These are phyloP conservation scores for Cryphonectria radicalis DNA, from an alignment of 2,329 filamentous ascomycete genomes.

Conservation along the genomic window DNA sequence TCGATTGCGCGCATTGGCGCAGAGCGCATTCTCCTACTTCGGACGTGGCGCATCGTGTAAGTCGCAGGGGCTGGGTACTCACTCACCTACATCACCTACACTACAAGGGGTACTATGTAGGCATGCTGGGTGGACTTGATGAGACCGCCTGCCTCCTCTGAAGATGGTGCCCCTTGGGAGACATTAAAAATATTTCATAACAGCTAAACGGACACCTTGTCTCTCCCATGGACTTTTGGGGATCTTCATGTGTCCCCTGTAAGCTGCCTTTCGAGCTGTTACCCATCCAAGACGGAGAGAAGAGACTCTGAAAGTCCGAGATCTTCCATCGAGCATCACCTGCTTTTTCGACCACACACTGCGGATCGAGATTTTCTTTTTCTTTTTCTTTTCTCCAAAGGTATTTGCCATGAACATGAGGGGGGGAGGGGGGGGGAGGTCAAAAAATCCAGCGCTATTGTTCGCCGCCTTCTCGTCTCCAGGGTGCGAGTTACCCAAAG, in stretches of 20 bases:
- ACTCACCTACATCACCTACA: neutral
- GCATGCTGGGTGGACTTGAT: neutral
- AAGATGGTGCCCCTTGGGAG: neutral
- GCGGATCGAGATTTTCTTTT: neutral
- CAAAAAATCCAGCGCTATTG: neutral
- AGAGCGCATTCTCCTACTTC: constrained; percentile 7
- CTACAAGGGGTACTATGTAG: neutral
- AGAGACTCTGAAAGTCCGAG: neutral
- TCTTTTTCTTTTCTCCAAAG: neutral
- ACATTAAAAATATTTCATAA: neutral
- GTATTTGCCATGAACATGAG: neutral
- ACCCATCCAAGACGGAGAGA: neutral
- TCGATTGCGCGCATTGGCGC: constrained; percentile 11
- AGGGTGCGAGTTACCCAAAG: neutral
- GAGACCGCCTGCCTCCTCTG: neutral
- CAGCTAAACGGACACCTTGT: neutral
- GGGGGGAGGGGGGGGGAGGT: no score
- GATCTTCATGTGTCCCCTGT: neutral
- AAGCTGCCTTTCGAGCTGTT: neutral
- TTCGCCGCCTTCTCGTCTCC: neutral
- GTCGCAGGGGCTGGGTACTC: neutral
- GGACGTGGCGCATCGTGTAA: neutral
- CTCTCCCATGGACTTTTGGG: neutral
- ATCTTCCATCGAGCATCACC: neutral
- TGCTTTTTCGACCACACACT: neutral